Base-by-base conservation (phyloP, 2,329 filamentous ascomycete species). In the Cytospora mali region DNA sequence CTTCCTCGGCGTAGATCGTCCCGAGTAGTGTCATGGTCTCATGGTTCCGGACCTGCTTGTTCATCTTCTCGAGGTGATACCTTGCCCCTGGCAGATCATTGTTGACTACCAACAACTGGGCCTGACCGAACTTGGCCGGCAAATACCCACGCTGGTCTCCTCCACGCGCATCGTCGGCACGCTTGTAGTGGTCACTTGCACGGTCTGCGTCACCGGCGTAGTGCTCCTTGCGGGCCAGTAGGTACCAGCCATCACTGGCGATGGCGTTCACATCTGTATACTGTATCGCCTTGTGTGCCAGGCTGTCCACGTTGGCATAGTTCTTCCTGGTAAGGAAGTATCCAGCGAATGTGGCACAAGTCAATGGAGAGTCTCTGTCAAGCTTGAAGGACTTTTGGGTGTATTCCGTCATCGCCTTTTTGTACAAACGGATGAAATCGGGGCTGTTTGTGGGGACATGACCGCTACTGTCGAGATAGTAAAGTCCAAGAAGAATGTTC, bases 211-310 rank as follows among this genome's bases (percentile, higher is more conserved):
- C 88, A 49, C 90, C 89, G 62, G 87, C 85, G 68, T 92, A 92
- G 73, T 99, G 95, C 67, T 94, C 92, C 74, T 96, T 97, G 65
- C 93, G 85, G 29, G 93, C 95, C 48, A 98, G 85, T 10, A 98
- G 79, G 76, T 97, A 99, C 93, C 94, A 98, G 39, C 95, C 96
- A 73, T 99, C 96, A 76, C 94, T 97, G 27, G 94, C 94, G 74
- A 98, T 92, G 4, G 93, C 92, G 74, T 97, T 97, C 69, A 98
- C 92, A 72, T 99, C 95, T 2, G 95, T 98, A 70, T 92, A 89
- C 71, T 97, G 92, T 66, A 99, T 97, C 7, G 95, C 93, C 74
- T 95, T 95, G 73, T 93, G 90, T 9, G 94, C 92, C 21, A 99
- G 82, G 23, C 88, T 88, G 68, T 98, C 93, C 11, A 95, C 93